Conservation (phyloP, 169 alveolate genomes). For the Eimeria zaria region DNA sequence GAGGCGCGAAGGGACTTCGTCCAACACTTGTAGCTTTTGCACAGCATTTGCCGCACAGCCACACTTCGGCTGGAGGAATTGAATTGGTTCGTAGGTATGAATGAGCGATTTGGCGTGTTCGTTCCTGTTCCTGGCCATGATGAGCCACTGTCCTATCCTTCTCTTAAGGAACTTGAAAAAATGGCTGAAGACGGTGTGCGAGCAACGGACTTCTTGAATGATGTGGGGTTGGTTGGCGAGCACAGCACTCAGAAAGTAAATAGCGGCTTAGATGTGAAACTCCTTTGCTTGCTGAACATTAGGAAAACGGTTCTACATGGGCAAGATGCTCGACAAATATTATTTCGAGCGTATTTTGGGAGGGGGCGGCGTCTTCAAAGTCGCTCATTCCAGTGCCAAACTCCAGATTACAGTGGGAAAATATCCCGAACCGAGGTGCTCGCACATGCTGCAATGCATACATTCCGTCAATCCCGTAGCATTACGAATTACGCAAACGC, state of each 20-base stretch:
- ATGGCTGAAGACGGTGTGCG: not conserved
- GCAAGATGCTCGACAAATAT: not conserved
- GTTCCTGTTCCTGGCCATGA: not conserved
- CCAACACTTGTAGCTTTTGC: not conserved
- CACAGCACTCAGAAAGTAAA: not conserved
- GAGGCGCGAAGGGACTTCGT: not conserved
- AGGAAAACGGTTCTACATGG: not conserved
- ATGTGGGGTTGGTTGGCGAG: not conserved
- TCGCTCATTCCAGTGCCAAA: not conserved
- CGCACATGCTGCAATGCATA: not conserved
- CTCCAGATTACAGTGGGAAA: not conserved
- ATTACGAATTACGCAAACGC: not conserved
- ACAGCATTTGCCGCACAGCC: slow-evolving; percentile 5
- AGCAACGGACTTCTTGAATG: not conserved
- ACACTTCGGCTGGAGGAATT: not conserved
- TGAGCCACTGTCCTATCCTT: not conserved
- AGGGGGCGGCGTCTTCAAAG: not conserved
- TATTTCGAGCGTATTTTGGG: not conserved
- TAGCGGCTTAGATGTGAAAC: not conserved
- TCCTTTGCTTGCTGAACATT: not conserved
- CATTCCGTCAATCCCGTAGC: not conserved
- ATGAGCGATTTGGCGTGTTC: too few species aligned
- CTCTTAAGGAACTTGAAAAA: too few species aligned
- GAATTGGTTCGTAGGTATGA: not conserved
- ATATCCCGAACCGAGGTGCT: not conserved